Evolutionary conservation across 345 rosid genomes (phyloP).

Genomic region (Hypericum perforatum): DNA sequence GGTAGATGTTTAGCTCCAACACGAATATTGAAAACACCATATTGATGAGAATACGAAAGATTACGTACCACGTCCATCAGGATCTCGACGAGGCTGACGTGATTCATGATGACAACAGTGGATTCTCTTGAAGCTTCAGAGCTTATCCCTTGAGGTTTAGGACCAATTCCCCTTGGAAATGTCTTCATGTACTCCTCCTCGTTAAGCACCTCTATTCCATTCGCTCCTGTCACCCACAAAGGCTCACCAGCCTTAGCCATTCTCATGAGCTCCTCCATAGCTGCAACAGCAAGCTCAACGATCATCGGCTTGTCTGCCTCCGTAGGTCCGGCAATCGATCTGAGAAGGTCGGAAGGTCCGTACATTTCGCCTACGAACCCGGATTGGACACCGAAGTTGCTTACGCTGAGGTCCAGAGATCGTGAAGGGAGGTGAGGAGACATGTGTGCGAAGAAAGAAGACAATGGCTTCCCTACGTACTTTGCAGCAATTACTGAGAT

Average conservation of each 20-base stretch:
- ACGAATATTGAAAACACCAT: neutral
- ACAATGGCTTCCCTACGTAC: slow-evolving; percentile 63
- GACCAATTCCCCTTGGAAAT: slow-evolving; percentile 80
- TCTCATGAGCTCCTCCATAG: slow-evolving; percentile 88
- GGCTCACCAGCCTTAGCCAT: slow-evolving; percentile 75
- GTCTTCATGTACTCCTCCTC: slow-evolving; percentile 74
- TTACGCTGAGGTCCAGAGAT: slow-evolving; percentile 41
- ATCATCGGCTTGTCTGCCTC: slow-evolving; percentile 88
- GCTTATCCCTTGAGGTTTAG: slow-evolving; percentile 57
- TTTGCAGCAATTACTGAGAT: slow-evolving; percentile 78
- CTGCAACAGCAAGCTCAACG: slow-evolving; percentile 84
- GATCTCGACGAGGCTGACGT: slow-evolving; percentile 71
- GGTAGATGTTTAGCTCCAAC: no score
- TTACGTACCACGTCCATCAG: slow-evolving; percentile 84
- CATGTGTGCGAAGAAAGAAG: slow-evolving; percentile 34
- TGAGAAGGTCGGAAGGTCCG: slow-evolving; percentile 47
- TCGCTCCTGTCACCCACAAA: slow-evolving; percentile 52
- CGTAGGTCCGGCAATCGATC: slow-evolving; percentile 48
- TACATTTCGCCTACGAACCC: slow-evolving; percentile 68
- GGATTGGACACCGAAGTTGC: slow-evolving; percentile 42
- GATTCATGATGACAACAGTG: slow-evolving; percentile 74
- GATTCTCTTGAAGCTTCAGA: slow-evolving; percentile 89
- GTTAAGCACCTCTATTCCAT: slow-evolving; percentile 39
- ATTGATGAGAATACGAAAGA: neutral
- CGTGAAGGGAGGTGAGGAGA: slow-evolving; percentile 43